Evolutionary conservation across 2,329 filamentous ascomycete genomes (phyloP).

Genomic region (Aspergillus phoenicis): DNA sequence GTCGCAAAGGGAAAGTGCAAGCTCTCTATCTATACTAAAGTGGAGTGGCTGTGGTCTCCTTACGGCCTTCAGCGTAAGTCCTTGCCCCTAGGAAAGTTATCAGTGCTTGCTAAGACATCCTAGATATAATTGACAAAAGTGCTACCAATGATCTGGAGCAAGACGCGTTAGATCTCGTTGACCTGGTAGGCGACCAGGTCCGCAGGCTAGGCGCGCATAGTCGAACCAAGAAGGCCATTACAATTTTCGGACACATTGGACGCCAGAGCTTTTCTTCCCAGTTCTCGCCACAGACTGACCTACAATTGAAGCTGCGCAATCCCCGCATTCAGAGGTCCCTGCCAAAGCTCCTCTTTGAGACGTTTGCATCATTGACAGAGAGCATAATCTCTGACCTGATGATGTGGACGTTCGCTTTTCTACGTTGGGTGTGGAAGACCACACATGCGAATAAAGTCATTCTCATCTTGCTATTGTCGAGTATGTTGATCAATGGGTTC

Average conservation of each 20-base stretch:
- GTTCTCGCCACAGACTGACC: constrained; percentile 38
- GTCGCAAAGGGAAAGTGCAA: constrained; percentile 90
- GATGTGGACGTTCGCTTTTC: constrained; percentile 70
- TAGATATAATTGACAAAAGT: constrained; percentile 59
- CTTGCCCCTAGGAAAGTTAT: neutral
- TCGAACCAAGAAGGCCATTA: constrained; percentile 52
- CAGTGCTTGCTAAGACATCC: constrained; percentile 10
- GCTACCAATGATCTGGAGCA: constrained; percentile 69
- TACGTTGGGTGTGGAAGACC: constrained; percentile 68
- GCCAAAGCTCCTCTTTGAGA: constrained; percentile 72
- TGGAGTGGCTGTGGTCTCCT: constrained; percentile 79
- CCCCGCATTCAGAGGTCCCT: constrained; percentile 64
- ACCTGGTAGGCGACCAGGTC: constrained; percentile 54
- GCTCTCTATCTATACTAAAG: constrained; percentile 80
- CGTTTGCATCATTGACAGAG: constrained; percentile 68
- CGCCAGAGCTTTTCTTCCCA: constrained; percentile 45
- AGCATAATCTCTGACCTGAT: constrained; percentile 75
- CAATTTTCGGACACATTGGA: constrained; percentile 53
- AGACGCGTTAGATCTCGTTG: constrained; percentile 52
- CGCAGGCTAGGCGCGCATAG: constrained; percentile 49
- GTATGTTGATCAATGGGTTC: constrained; percentile 71
- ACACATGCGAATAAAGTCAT: constrained; percentile 74
- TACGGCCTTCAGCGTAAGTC: constrained; percentile 49
- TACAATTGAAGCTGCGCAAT: constrained; percentile 50
- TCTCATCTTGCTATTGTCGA: constrained; percentile 67